These are phyloP conservation scores for Trichoderma sp. DNA, from an alignment of 2,329 filamentous ascomycete species.

Conservation along the genomic window DNA sequence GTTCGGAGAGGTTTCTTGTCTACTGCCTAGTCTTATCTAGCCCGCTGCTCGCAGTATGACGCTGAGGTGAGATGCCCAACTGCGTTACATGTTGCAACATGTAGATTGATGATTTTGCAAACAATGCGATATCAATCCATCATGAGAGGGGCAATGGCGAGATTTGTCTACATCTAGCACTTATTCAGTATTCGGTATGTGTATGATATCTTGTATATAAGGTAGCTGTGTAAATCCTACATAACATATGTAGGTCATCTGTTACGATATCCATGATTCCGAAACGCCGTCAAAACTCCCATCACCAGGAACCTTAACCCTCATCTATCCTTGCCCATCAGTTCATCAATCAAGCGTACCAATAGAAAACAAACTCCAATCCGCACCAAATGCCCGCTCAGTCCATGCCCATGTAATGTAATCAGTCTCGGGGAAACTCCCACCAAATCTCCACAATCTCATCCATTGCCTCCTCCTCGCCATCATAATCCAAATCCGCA, in stretches of 20 bases:
- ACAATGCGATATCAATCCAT: too few species aligned
- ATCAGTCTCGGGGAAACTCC: constrained; percentile 26
- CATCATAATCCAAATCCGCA: constrained; percentile 30
- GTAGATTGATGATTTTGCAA: not conserved
- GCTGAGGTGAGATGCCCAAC: not conserved
- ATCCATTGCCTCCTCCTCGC: constrained; percentile 39
- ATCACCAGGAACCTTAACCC: not conserved
- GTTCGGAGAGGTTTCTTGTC: not conserved
- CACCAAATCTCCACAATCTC: constrained; percentile 51
- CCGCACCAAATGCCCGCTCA: not conserved
- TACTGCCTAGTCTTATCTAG: not conserved
- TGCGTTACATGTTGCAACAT: not conserved
- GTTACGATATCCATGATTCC: not conserved
- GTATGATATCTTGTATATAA: not conserved
- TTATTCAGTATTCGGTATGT: too few species aligned
- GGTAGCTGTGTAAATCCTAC: not conserved
- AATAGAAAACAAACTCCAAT: not conserved
- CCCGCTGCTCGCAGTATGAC: not conserved
- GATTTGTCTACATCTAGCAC: not conserved
- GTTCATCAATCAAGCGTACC: constrained; percentile 2
- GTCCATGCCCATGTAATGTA: not conserved
- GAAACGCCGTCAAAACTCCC: not conserved
- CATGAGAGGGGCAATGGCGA: not conserved
- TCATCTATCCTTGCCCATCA: not conserved
- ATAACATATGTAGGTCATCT: not conserved